Base-by-base conservation (phyloP, 257 asterid genomes). In the Nicotiana sylvestris region DNA sequence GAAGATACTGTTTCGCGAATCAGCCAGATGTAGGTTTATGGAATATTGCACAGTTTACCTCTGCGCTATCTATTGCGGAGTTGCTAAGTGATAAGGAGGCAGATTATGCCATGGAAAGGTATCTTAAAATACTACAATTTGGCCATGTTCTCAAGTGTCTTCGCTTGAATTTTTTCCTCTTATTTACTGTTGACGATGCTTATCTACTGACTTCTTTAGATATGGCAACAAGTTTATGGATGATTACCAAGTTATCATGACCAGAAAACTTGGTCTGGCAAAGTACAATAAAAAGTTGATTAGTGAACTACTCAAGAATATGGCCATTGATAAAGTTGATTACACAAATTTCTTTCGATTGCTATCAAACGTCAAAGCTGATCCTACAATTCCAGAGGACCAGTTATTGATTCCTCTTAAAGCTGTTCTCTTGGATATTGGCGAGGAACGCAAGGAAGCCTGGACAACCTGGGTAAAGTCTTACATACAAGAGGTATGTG, bases 11-110 rank as follows among this genome's bases (percentile, higher is more conserved):
- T 89, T 96, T 96, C 74, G 98, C 98, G 70, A 96, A 94, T 90
- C 99, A 96, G 86, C 99, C 99, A 51, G 99, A 96, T 90, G 92
- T 96, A 80, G 98, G 98, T 70, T 88, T 93, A 79, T 96, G 99
- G 99, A 96, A 96, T 87, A 88, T 96, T 85, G 97, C 95, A 0
- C 99, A 94, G 81, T 94, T 94, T 29, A 85, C 93, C 83, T 89
- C 92, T 2, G 86, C 97, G 76, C 91, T 96, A 53, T 89, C 95
- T 11, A 88, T 96, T 78, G 97, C 97, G 6, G 87, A 91, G 84
- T 90, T 96, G 87, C 88, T 96, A 46, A 92, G 82, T 65, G 94
- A 96, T 57, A 90, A 93, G 82, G 98, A 96, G 88, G 90, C 95
- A 37, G 87, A 90, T 86, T 94, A 92, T 88, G 97, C 92, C 77